These are phyloP conservation scores for Diaporthe sp. DNA, from an alignment of 2,329 filamentous ascomycete species.

Conservation along the genomic window DNA sequence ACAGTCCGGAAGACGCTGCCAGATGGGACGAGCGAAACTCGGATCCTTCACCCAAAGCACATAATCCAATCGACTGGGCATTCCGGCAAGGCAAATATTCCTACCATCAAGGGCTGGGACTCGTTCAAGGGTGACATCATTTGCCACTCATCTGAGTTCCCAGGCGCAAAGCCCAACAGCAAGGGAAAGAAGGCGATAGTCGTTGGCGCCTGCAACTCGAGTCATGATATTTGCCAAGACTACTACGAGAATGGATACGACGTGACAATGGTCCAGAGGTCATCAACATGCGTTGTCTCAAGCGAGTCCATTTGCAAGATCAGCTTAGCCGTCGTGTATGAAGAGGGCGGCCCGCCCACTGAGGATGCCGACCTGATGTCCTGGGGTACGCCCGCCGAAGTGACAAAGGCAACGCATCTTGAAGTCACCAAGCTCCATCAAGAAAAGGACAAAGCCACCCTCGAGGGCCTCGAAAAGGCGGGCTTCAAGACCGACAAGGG, in stretches of 20 bases:
- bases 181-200: conserved; percentile 73
- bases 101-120: conserved; percentile 54
- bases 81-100: conserved; percentile 56
- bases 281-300: conserved; percentile 73
- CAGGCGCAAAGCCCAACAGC: conserved; percentile 60
- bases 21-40: conserved; percentile 50
- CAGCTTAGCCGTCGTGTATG: conserved; percentile 63
- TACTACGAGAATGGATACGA: conserved; percentile 75
- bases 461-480: conserved; percentile 62
- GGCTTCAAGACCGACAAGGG: conserved; percentile 74
- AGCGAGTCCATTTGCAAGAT: conserved; percentile 66
- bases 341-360: conserved; percentile 66
- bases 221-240: conserved; percentile 77
- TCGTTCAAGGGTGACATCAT: conserved; percentile 70
- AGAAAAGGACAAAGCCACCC: conserved; percentile 52
- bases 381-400: conserved; percentile 68
- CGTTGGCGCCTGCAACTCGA: conserved; percentile 77
- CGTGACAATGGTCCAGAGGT: conserved; percentile 78
- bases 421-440: conserved; percentile 52
- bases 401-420: conserved; percentile 70
- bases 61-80: conserved; percentile 68
- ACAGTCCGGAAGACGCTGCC: conserved; percentile 48
- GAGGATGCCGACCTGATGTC: conserved; percentile 75
- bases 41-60: conserved; percentile 62
- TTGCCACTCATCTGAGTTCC: conserved; percentile 73